A percentile compares a stretch with the other conserved stretches of the same genome.
These are phyloP conservation scores for Linnemannia hyalina DNA, from an alignment of 192 early-diverging fungal species.

Conservation along the genomic window DNA sequence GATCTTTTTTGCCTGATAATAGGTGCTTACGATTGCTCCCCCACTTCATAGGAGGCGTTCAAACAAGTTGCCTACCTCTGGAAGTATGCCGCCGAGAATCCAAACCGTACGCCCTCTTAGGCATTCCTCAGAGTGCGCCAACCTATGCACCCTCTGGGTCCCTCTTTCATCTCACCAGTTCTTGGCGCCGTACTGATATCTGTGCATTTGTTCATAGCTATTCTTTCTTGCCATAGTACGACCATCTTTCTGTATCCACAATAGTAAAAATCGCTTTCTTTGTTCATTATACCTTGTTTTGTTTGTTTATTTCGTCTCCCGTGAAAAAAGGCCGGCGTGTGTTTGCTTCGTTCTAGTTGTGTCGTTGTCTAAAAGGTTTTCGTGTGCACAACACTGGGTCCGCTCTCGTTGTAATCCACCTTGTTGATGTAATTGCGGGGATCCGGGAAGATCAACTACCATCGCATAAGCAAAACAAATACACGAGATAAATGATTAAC, in stretches of 20 bases:
- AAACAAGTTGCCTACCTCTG: constrained; percentile 63
- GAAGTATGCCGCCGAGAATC: constrained; percentile 63
- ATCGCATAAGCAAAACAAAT: constrained; percentile 11
- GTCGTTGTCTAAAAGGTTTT: constrained; percentile 65
- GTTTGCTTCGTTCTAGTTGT: neutral
- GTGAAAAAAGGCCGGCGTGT: neutral
- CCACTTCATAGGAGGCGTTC: constrained; percentile 59
- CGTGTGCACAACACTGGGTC: constrained; percentile 82
- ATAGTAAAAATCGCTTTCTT: no score
- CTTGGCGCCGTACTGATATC: no score
- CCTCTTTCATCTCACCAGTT: no score
- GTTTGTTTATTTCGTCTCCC: neutral
- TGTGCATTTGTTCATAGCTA: no score
- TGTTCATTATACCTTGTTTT: neutral
- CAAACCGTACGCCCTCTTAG: constrained; percentile 36
- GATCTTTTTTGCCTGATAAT: no score
- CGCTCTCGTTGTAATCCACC: constrained; percentile 93
- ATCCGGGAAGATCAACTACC: constrained; percentile 71
- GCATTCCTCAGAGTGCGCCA: no score
- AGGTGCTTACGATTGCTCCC: no score
- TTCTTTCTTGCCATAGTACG: no score
- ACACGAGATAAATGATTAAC: no score
- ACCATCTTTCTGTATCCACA: no score
- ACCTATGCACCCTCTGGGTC: no score
- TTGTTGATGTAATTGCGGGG: constrained; percentile 78